phyloP scores from a whole-genome alignment of 805 yeast genomes.

The Kodamaea nitidulidarum region DNA sequence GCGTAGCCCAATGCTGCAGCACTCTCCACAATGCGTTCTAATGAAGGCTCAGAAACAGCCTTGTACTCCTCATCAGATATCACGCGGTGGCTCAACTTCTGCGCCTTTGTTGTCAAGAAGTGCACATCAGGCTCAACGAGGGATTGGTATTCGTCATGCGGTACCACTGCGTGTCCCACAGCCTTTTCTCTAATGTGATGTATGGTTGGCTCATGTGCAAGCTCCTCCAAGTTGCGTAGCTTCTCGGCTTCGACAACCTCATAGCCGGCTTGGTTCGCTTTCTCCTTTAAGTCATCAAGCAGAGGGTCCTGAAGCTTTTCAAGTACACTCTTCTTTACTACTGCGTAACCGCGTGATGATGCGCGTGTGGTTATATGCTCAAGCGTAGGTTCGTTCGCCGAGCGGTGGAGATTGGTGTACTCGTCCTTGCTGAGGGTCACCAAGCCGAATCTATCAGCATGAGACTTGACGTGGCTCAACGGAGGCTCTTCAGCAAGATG shows the following conservation, averaged over 20 bases:
- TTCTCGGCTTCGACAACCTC: slow-evolving; percentile 3
- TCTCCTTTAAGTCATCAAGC: slow-evolving; percentile 1
- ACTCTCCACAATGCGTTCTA: slow-evolving; percentile 17
- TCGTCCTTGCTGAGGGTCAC: slow-evolving; percentile 31
- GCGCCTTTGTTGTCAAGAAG: slow-evolving; percentile 9
- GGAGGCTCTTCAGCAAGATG: slow-evolving; percentile 16
- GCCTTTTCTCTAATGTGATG: slow-evolving; percentile 17
- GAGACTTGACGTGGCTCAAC: slow-evolving; percentile 29
- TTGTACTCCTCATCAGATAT: slow-evolving; percentile 8
- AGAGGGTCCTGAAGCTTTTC: slow-evolving; percentile 10
- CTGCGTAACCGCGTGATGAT: slow-evolving; percentile 17
- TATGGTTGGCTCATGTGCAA: slow-evolving; percentile 18
- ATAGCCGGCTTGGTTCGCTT: slow-evolving; percentile 3
- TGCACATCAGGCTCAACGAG: slow-evolving; percentile 13
- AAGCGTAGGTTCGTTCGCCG: slow-evolving; percentile 30
- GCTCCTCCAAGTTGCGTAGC: neutral
- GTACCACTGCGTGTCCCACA: slow-evolving; percentile 15
- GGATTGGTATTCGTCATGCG: slow-evolving; percentile 12
- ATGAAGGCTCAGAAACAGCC: slow-evolving; percentile 18
- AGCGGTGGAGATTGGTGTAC: slow-evolving; percentile 26
- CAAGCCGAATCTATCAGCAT: slow-evolving; percentile 32
- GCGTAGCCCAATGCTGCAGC: slow-evolving; percentile 11
- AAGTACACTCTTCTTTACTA: slow-evolving; percentile 13
- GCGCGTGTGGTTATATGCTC: slow-evolving; percentile 13
- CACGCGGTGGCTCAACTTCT: slow-evolving; percentile 2